Conservation (phyloP, 352 stramenopile genomes). For the Pilasporangium apinafurcum region DNA sequence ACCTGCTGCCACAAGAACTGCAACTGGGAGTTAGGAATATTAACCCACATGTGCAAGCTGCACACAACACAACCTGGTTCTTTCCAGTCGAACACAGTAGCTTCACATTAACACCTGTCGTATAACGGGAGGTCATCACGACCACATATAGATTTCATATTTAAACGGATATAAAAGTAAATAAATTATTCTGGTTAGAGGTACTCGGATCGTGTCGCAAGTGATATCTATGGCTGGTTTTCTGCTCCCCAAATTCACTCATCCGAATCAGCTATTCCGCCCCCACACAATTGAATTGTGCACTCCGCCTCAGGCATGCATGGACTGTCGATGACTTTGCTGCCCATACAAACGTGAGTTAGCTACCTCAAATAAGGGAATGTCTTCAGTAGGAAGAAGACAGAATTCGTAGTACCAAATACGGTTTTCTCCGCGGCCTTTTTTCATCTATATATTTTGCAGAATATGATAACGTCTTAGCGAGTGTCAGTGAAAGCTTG, state of each 20-base stretch:
- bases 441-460: conserved; percentile 66
- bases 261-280: conserved; percentile 58
- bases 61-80: conserved; percentile 66
- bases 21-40: conserved; percentile 60
- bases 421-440: conserved; percentile 87
- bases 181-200: too few relatives aligned
- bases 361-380: neutral
- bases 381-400: neutral
- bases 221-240: neutral
- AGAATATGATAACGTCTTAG: too few relatives aligned
- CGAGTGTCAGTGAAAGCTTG: too few relatives aligned
- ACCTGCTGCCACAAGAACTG: conserved; percentile 55
- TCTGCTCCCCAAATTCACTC: conserved; percentile 18
- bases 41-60: conserved; percentile 54
- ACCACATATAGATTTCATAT: conserved; percentile 28
- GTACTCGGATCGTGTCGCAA: too few relatives aligned
- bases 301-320: conserved; percentile 85
- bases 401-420: conserved; percentile 47
- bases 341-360: conserved; percentile 13
- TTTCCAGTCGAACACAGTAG: conserved; percentile 42
- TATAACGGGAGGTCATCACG: conserved; percentile 18
- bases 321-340: conserved; percentile 80
- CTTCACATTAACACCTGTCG: conserved; percentile 23
- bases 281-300: conserved; percentile 61
- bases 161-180: conserved; percentile 39